Evolutionary conservation across 495 filamentous ascomycete genomes (phyloP).

Genomic region (Bombardia bombarda): DNA sequence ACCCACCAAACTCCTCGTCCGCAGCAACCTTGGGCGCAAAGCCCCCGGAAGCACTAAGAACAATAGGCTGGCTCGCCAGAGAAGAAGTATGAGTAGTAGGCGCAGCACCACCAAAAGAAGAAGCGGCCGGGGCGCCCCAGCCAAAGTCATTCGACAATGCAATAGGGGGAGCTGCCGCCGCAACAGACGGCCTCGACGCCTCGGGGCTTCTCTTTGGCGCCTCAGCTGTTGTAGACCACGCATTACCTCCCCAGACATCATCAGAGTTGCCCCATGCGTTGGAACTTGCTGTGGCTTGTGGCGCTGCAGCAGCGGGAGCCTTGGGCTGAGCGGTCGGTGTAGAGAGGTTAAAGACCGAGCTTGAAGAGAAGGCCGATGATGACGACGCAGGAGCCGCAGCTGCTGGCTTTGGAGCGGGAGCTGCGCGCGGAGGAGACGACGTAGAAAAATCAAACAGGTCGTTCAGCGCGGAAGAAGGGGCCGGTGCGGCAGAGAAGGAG

Average conservation of each 20-base stretch:
- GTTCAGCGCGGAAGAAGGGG: conserved; percentile 45
- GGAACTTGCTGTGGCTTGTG: conserved; percentile 14
- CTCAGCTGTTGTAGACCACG: conserved; percentile 42
- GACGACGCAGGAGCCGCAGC: conserved; percentile 34
- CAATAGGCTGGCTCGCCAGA: conserved; percentile 45
- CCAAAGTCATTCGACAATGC: conserved; percentile 40
- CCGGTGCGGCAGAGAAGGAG: conserved; percentile 23
- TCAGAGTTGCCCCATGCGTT: conserved; percentile 27
- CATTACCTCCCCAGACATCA: conserved; percentile 45
- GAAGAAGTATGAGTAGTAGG: conserved; percentile 17
- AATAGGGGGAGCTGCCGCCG: conserved; percentile 25
- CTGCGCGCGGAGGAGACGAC: conserved; percentile 12
- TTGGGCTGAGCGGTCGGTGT: conserved; percentile 30
- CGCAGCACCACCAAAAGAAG: too few relatives aligned
- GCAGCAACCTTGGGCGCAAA: conserved; percentile 60
- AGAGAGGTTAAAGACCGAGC: conserved; percentile 79
- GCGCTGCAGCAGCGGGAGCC: conserved; percentile 40
- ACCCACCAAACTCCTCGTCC: conserved; percentile 92
- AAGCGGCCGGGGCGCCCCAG: conserved; percentile 39
- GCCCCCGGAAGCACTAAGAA: conserved; percentile 42
- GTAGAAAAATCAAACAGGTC: conserved; percentile 80
- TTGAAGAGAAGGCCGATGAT: conserved; percentile 16
- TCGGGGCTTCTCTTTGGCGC: conserved; percentile 27
- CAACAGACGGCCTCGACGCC: conserved; percentile 25
- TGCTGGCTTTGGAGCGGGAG: conserved; percentile 40